phyloP scores from a whole-genome alignment of 2,329 filamentous ascomycete species.

The Aspergillus neotritici region DNA sequence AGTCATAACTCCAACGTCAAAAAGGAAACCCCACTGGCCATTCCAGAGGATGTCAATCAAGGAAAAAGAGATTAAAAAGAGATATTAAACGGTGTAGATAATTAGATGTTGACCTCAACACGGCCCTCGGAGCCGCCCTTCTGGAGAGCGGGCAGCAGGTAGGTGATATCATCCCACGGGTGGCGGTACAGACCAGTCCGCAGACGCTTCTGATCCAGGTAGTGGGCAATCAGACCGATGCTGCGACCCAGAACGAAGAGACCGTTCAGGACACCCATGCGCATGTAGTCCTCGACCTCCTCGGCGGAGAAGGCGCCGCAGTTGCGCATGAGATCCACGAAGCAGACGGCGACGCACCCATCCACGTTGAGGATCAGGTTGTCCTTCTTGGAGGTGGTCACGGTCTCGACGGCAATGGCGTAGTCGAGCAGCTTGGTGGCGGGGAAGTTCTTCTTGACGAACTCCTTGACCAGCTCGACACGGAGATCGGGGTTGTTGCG shows the following conservation, averaged over 20 bases:
- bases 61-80: constrained; percentile 20
- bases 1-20: constrained; percentile 36
- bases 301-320: constrained; percentile 93
- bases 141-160: constrained; percentile 76
- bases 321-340: constrained; percentile 95
- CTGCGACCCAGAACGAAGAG: constrained; percentile 95
- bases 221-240: constrained; percentile 99
- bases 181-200: constrained; percentile 97
- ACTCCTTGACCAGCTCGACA: constrained; percentile 99
- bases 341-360: constrained; percentile 96
- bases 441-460: constrained; percentile 95
- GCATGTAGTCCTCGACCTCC: constrained; percentile 97
- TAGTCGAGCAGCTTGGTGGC: constrained; percentile 98
- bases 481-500: constrained; percentile 99
- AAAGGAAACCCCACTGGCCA: constrained; percentile 14
- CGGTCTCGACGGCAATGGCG: constrained; percentile 92
- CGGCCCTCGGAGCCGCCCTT: constrained; percentile 72
- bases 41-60: constrained; percentile 9
- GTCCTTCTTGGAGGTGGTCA: constrained; percentile 99
- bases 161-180: constrained; percentile 98
- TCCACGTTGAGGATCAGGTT: constrained; percentile 99
- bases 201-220: constrained; percentile 98
- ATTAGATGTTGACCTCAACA: constrained; percentile 78
- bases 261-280: constrained; percentile 99
- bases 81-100: constrained; percentile 11